A percentile compares a stretch with the other conserved stretches of the same genome.
Evolutionary conservation across 192 early-diverging fungal genomes (phyloP).

Genomic region (Podila verticillata): DNA sequence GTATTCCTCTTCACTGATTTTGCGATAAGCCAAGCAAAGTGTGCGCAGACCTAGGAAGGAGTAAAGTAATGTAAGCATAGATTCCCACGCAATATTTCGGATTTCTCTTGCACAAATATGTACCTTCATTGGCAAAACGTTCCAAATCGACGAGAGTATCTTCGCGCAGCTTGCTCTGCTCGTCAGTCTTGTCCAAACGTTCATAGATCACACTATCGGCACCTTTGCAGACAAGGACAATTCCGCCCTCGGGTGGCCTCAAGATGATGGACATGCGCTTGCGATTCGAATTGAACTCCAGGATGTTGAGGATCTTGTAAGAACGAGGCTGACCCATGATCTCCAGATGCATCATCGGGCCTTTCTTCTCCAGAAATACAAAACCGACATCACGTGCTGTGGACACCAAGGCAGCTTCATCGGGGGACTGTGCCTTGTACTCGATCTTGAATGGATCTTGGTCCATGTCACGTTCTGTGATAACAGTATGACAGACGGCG

Average conservation of each 20-base stretch:
- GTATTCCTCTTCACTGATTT: slow-evolving; percentile 79
- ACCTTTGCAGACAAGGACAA: slow-evolving; percentile 92
- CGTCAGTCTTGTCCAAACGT: slow-evolving; percentile 66
- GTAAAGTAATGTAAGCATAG: not conserved
- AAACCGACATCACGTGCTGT: slow-evolving; percentile 89
- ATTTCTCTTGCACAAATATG: too few species aligned
- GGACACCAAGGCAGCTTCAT: slow-evolving; percentile 92
- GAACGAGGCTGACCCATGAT: slow-evolving; percentile 76
- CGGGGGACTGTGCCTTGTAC: slow-evolving; percentile 95
- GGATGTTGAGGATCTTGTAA: slow-evolving; percentile 73
- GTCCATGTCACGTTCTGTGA: slow-evolving; percentile 68
- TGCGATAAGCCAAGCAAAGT: slow-evolving; percentile 82
- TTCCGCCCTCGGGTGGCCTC: slow-evolving; percentile 72
- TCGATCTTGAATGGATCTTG: slow-evolving; percentile 63
- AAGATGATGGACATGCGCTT: slow-evolving; percentile 97
- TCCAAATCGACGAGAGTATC: slow-evolving; percentile 82
- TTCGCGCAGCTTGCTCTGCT: slow-evolving; percentile 76
- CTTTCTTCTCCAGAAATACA: slow-evolving; percentile 78
- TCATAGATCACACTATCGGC: slow-evolving; percentile 95
- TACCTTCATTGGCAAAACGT: slow-evolving; percentile 82
- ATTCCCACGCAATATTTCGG: not conserved
- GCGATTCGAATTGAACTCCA: slow-evolving; percentile 95
- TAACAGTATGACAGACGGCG: slow-evolving; percentile 90
- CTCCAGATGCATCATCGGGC: slow-evolving; percentile 72
- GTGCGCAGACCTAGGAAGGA: slow-evolving; percentile 75